Evolutionary conservation across 78 protist genomes (phyloP), one percentile per base, ranked within the genome.

Genomic region (Dictyostelium capitatum): DNA sequence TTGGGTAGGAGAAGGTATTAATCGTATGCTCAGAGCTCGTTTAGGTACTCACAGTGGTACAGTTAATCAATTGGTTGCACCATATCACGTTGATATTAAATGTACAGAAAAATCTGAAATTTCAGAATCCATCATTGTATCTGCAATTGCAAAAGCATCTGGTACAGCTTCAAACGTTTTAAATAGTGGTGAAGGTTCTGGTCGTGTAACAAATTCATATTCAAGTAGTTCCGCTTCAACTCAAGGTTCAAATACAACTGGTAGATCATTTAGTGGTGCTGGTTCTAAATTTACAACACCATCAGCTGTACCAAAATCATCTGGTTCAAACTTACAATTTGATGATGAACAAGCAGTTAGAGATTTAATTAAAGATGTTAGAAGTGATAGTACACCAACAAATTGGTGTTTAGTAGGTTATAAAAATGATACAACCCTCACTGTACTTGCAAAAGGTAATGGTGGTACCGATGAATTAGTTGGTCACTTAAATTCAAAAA

Each of bases 41-140:
- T 84, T 91, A 28, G 89, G 90, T 28, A 91, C 95, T 32, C 89
- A 82, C 30, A 57, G 32, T 82, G 90, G 90, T 48, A 25, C 41
- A 28, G 78, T 91, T 14, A 82, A 91, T 23, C 64, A 81, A 28
- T 53, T 91, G 37, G 83, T 91, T 46, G 17, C 28, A 70, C 95
- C 95, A 74, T 91, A 83, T 54, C 95, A 91, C 82, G 95, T 91
- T 12, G 95, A 91, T 67, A 91, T 91, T 73, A 80, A 73, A 25
- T 57, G 82, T 37, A 47, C 95, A 19, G 25, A 6, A 3, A 37
- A 37, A 28, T 73, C 89, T 9, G 95, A 91, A 28, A 70, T 91
- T 50, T 65, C 90, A 20, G 83, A 82, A 19, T 82, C 81, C 6
- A 91, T 91, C 67, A 48, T 91, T 5, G 78, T 77, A 15, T 47